Base-by-base conservation (phyloP, 805 yeast species). In the Tetrapisispora nanseiensis region DNA sequence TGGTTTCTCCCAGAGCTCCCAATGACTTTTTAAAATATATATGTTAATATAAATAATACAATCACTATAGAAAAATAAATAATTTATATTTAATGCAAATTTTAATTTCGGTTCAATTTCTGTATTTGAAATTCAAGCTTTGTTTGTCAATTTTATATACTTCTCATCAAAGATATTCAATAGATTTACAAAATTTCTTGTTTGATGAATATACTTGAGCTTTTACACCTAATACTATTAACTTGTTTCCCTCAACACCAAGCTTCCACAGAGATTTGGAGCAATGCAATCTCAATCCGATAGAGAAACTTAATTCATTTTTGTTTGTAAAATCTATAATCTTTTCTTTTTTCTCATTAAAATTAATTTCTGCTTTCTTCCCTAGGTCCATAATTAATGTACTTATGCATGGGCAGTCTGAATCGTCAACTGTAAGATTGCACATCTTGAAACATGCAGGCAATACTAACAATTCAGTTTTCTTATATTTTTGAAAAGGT, bases 261-360 rank as follows among this genome's bases (percentile, higher is more conserved):
- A 56, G 21, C 41, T 51, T 54, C 59, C 61, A 56, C 16, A 53
- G 18, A 6, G 55, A 52, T 33, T 48, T 52, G 1, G 48, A 37
- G 8, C 55, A 34, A 34, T 47, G 48, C 12, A 56, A 33, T 37
- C 47, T 45, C 18, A 49, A 20, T 6, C 54, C 57, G 15, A 42
- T 23, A 3, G 47, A 20, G 31, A 33, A 42, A 9, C 28, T 45
- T 11, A 39, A 24, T 29, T 24, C 33, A 1, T 33, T 43, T 24
- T 34, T 33, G 31, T 47, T 40, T 7, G 49, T 37, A 33, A 49
- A 45, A 43, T 52, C 53, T 11, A 46, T 34, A 24, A 56, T 51
- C 23, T 45, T 47, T 20, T 54, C 57, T 9, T 39, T 40, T 18
- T 39, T 26, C 6, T 19, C 16, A n/a, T 21, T 13, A 24, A 11